These are phyloP conservation scores for Dichotomopilus funicola DNA, from an alignment of 2,329 filamentous ascomycete species.

Conservation along the genomic window DNA sequence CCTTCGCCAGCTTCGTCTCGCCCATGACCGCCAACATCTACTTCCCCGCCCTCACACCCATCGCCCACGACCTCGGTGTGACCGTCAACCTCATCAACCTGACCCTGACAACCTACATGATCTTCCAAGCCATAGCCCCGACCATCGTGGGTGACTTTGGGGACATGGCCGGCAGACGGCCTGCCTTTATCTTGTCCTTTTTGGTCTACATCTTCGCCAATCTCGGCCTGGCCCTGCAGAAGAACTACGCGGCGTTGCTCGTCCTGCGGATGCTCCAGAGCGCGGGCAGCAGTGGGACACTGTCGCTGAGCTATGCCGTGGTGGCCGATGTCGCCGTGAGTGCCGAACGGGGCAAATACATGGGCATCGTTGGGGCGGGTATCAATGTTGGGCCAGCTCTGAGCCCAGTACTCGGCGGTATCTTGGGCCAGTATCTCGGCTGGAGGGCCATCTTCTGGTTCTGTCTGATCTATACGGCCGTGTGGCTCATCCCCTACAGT, in stretches of 20 bases:
- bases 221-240: slow-evolving; percentile 52
- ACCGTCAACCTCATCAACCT: slow-evolving; percentile 39
- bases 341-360: slow-evolving; percentile 65
- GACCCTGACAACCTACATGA: slow-evolving; percentile 54
- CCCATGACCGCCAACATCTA: slow-evolving; percentile 56
- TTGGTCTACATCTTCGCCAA: slow-evolving; percentile 53
- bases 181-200: slow-evolving; percentile 54
- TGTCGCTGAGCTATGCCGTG: slow-evolving; percentile 65
- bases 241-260: slow-evolving; percentile 51
- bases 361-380: slow-evolving; percentile 58
- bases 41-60: slow-evolving; percentile 37
- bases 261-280: slow-evolving; percentile 58
- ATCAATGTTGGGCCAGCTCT: slow-evolving; percentile 50
- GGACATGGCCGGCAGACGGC: slow-evolving; percentile 54
- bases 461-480: slow-evolving; percentile 47
- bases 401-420: slow-evolving; percentile 57
- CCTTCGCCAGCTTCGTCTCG: slow-evolving; percentile 47
- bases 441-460: slow-evolving; percentile 70
- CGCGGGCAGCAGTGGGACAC: slow-evolving; percentile 58
- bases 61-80: slow-evolving; percentile 35
- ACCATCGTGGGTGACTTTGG: slow-evolving; percentile 56
- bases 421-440: slow-evolving; percentile 56
- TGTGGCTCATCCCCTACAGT: slow-evolving; percentile 48
- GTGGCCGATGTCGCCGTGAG: slow-evolving; percentile 65
- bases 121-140: slow-evolving; percentile 57